phyloP scores from a whole-genome alignment of 2,329 filamentous ascomycete genomes.

The Raffaelea ambrosiae region DNA sequence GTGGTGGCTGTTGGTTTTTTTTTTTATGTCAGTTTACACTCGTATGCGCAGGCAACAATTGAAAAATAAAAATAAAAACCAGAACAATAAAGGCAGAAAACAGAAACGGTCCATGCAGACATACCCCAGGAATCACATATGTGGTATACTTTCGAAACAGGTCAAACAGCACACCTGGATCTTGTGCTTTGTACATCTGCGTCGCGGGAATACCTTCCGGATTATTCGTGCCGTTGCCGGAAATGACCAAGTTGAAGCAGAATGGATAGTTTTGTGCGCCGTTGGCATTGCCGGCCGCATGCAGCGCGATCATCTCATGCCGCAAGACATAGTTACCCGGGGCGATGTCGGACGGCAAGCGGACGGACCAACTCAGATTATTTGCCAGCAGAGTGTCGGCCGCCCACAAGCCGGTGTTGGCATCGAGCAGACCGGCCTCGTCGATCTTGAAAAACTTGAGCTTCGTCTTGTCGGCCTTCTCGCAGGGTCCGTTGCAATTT shows the following conservation, averaged over 20 bases:
- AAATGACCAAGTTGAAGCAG: conserved; percentile 50
- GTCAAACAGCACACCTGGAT: conserved; percentile 13
- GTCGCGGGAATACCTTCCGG: conserved; percentile 3
- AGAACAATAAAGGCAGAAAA: background rate
- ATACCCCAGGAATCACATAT: conserved; percentile 11
- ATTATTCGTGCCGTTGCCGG: conserved; percentile 22
- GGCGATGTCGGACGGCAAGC: conserved; percentile 33
- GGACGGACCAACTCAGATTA: conserved; percentile 40
- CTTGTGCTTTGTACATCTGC: conserved; percentile 8
- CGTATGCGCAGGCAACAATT: no score
- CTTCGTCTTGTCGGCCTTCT: conserved; percentile 23
- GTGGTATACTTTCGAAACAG: conserved; percentile 11
- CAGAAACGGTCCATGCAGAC: no score
- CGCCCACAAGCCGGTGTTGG: conserved; percentile 22
- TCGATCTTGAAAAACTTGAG: conserved; percentile 23
- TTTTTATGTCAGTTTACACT: no score
- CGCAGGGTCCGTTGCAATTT: conserved; percentile 22
- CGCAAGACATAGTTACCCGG: conserved; percentile 43
- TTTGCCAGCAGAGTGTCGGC: conserved; percentile 35
- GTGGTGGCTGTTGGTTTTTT: conserved; percentile 13
- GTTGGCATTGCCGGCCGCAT: conserved; percentile 29
- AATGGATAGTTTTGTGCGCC: conserved; percentile 45
- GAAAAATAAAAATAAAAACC: no score
- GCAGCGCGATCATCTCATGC: conserved; percentile 43
- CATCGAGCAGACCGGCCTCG: conserved; percentile 20